Base-by-base conservation (phyloP, 1,284 basidiomycete species). In the Neotropicomus parvogracilis region DNA sequence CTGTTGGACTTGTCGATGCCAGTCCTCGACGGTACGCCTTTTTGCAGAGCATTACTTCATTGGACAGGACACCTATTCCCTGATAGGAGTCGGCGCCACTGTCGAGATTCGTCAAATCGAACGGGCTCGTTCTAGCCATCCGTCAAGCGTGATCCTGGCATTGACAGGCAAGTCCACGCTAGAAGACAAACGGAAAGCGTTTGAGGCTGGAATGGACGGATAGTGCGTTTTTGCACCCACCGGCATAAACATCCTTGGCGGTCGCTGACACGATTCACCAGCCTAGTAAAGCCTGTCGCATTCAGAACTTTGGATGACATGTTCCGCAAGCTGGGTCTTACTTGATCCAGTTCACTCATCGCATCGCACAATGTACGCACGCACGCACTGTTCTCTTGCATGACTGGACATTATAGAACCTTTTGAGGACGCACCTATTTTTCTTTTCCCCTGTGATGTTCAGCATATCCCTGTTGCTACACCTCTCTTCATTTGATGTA, bases 1-100 rank as follows among this genome's bases (percentile, higher is more conserved):
- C 75, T 95, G 20, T 74, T 97, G 59, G 94, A 97, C 67, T 72
- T 97, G 42, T 92, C 90, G 0, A 97, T 97, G 94, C 94, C 92
- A 0, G 70, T 92, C 19, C 79, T 97, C 53, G 92, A 97, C 64
- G 94, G 88, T 78, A 58, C 52, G 49, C 39, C n/a, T 26, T 17
- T 37, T 19, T 47, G 28, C 7, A n/a, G 17, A 6, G 16, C 28
- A n/a, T 12, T 7, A 20, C 27, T 35, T 17, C 12, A 24, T 20
- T 1, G 11, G 20, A 17, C n/a, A 17, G 32, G 17, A 0, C 10
- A 39, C 45, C 42, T 37, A 43, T 35, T 39, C 20, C 38, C 54
- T 19, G 39, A 40, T 45, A 86, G 85, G 89, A 19, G 78, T 95
- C 49, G 83, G 85, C 17, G 93, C 95, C 8, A 93, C 92, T 0